Percentiles rank a stretch among this genome's conserved stretches.
Evolutionary conservation across 2,329 filamentous ascomycete genomes (phyloP).

Genomic region (Microthyrium microscopicum): DNA sequence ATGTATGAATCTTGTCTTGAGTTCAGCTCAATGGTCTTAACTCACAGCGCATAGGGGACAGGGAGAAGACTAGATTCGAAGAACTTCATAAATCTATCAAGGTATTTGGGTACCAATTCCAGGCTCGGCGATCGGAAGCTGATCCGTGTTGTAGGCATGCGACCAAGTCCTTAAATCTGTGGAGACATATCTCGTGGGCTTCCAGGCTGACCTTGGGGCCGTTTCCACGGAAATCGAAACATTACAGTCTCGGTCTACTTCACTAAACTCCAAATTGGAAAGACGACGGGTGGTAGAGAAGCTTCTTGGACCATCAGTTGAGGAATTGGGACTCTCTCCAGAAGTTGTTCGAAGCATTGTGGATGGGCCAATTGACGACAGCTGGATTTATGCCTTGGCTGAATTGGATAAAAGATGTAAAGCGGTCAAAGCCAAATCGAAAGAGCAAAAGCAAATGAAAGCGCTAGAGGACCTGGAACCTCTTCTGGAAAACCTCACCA

Average conservation of each 20-base stretch:
- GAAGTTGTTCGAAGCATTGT: constrained; percentile 68
- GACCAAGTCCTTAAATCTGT: constrained; percentile 89
- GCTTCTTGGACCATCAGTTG: constrained; percentile 70
- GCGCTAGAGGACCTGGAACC: constrained; percentile 73
- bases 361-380: constrained; percentile 77
- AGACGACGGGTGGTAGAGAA: constrained; percentile 84
- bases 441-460: constrained; percentile 49
- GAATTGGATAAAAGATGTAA: constrained; percentile 69
- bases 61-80: constrained; percentile 70
- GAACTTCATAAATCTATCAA: constrained; percentile 77
- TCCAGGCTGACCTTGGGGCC: constrained; percentile 78
- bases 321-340: constrained; percentile 81
- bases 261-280: constrained; percentile 68
- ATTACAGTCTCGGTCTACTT: constrained; percentile 69
- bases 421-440: constrained; percentile 50
- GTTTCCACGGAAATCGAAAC: constrained; percentile 94
- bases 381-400: constrained; percentile 66
- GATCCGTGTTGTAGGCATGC: constrained; percentile 38
- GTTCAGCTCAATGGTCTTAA: constrained; percentile 7
- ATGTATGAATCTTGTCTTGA: constrained; percentile 36
- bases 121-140: neutral
- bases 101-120: constrained; percentile 14
- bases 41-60: constrained; percentile 39
- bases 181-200: constrained; percentile 79
- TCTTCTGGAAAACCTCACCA: constrained; percentile 65